These are phyloP conservation scores for Trypanosoma theileri DNA, from an alignment of 208 protist genomes.

Conservation along the genomic window DNA sequence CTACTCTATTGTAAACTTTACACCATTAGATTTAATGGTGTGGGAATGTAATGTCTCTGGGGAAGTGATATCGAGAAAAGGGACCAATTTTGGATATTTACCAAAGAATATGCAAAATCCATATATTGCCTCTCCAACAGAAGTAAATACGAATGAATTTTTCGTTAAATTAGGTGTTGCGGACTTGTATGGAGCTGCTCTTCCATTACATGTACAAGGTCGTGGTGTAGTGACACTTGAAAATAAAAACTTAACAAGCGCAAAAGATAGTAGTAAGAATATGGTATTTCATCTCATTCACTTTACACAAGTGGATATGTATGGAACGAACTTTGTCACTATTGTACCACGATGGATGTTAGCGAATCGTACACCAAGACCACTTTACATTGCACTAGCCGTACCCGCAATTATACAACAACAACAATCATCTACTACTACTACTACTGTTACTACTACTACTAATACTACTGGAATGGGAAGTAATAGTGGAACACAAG, in stretches of 20 bases:
- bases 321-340: conserved; percentile 60
- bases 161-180: conserved; percentile 69
- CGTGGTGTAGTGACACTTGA: conserved; percentile 70
- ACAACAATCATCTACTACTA: conserved; percentile 11
- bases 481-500: background rate
- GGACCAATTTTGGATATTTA: conserved; percentile 63
- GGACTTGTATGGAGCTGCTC: conserved; percentile 35
- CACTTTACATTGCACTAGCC: conserved; percentile 61
- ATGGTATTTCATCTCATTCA: conserved; percentile 72
- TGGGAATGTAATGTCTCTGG: conserved; percentile 57
- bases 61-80: conserved; percentile 27
- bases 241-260: conserved; percentile 5
- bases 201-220: conserved; percentile 83
- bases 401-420: conserved; percentile 14
- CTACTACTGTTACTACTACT: conserved; percentile 3
- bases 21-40: conserved; percentile 55
- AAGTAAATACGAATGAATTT: conserved; percentile 47
- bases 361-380: conserved; percentile 68
- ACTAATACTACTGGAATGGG: background rate
- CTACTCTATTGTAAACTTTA: conserved; percentile 79
- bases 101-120: conserved; percentile 51
- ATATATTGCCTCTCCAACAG: conserved; percentile 53
- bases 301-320: conserved; percentile 50
- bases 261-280: background rate
- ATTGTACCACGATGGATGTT: conserved; percentile 85